Percentiles rank a stretch among this genome's conserved stretches.
These are phyloP conservation scores for Sinapis alba DNA, from an alignment of 441 rosid species.

Conservation along the genomic window DNA sequence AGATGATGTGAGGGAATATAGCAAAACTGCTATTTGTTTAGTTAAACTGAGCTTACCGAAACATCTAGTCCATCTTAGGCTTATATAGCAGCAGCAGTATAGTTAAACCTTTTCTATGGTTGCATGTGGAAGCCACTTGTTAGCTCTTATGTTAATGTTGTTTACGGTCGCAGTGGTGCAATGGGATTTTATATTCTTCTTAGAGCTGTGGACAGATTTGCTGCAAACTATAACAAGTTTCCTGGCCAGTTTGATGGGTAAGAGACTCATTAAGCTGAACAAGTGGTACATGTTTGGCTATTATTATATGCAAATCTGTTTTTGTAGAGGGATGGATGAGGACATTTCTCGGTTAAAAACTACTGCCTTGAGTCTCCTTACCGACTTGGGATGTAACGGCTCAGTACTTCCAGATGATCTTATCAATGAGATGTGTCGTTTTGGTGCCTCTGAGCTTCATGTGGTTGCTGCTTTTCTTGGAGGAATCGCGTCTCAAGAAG, in stretches of 20 bases:
- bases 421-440: constrained; percentile 88
- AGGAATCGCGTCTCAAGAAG: constrained; percentile 92
- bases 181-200: constrained; percentile 83
- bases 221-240: constrained; percentile 83
- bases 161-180: constrained; percentile 56
- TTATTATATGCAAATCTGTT: constrained; percentile 23
- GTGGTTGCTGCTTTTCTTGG: constrained; percentile 87
- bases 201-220: constrained; percentile 80
- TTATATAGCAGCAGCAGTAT: neutral
- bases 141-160: constrained; percentile 2
- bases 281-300: neutral
- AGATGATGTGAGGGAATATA: neutral
- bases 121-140: constrained; percentile 21
- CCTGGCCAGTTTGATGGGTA: constrained; percentile 97
- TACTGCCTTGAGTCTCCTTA: constrained; percentile 45
- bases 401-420: constrained; percentile 81
- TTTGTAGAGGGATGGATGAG: constrained; percentile 75
- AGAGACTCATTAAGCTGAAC: constrained; percentile 19
- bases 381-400: constrained; percentile 87
- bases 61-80: constrained; percentile 9
- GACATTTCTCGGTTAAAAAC: constrained; percentile 87
- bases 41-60: neutral
- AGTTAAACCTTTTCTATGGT: neutral
- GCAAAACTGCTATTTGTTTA: constrained; percentile 1
- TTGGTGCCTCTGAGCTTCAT: constrained; percentile 94